A percentile compares a stretch with the other conserved stretches of the same genome.
Conservation (phyloP, 2,329 filamentous ascomycete genomes). For the Colletotrichum melonis region DNA sequence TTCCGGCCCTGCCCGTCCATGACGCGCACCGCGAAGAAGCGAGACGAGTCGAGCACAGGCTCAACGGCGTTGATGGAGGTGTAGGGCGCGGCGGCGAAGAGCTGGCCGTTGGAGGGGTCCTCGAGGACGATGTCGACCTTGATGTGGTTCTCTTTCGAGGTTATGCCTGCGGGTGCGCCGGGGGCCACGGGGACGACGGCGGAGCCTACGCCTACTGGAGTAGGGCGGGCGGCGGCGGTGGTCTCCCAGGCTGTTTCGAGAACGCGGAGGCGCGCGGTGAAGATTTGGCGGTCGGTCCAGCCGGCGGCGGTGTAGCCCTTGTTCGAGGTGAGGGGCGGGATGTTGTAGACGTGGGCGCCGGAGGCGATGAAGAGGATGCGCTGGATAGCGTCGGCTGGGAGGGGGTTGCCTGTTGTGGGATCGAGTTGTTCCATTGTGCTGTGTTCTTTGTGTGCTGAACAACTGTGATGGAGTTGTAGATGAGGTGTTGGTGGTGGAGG, state of each 20-base stretch:
- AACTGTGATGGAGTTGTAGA: background rate
- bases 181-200: slow-evolving; percentile 31
- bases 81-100: slow-evolving; percentile 90
- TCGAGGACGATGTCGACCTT: slow-evolving; percentile 84
- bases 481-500: background rate
- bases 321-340: slow-evolving; percentile 81
- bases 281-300: slow-evolving; percentile 87
- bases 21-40: slow-evolving; percentile 88
- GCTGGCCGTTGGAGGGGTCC: slow-evolving; percentile 75
- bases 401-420: slow-evolving; percentile 74
- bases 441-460: background rate
- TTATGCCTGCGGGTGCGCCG: slow-evolving; percentile 22
- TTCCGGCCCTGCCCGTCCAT: slow-evolving; percentile 80
- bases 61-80: slow-evolving; percentile 74
- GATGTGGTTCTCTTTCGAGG: slow-evolving; percentile 60
- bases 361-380: slow-evolving; percentile 82
- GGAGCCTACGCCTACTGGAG: slow-evolving; percentile 29
- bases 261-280: slow-evolving; percentile 84
- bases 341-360: slow-evolving; percentile 86
- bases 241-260: slow-evolving; percentile 75
- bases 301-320: slow-evolving; percentile 81
- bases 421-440: slow-evolving; percentile 72
- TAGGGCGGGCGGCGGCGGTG: slow-evolving; percentile 38
- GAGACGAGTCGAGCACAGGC: slow-evolving; percentile 80
- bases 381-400: slow-evolving; percentile 83